phyloP scores from a whole-genome alignment of 1,284 basidiomycete genomes.

The Ganoderma multipileum region DNA sequence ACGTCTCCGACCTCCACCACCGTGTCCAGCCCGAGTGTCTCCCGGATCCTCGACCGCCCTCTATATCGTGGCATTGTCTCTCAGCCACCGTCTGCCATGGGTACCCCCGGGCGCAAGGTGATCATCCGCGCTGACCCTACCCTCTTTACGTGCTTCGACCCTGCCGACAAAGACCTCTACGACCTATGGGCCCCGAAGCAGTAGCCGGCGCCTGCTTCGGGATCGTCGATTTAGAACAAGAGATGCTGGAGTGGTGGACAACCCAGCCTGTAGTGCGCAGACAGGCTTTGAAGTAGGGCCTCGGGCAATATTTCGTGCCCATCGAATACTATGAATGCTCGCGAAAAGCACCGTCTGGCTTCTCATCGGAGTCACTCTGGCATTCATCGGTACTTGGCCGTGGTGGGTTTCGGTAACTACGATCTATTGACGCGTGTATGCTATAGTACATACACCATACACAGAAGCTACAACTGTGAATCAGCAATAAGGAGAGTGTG shows the following conservation, averaged over 20 bases:
- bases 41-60: slow-evolving; percentile 25
- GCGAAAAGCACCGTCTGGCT: neutral
- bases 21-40: slow-evolving; percentile 25
- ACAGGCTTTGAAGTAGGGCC: neutral
- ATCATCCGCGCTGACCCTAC: slow-evolving; percentile 67
- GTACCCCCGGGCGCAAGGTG: slow-evolving; percentile 46
- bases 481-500: slow-evolving; percentile 1
- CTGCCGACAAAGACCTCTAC: slow-evolving; percentile 74
- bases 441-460: slow-evolving; percentile 11
- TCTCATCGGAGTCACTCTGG: neutral
- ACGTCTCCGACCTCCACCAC: slow-evolving; percentile 34
- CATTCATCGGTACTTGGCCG: neutral
- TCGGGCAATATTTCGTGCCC: neutral
- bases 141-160: slow-evolving; percentile 74
- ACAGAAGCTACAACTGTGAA: slow-evolving; percentile 3
- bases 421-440: slow-evolving; percentile 4
- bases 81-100: slow-evolving; percentile 34
- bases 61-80: slow-evolving; percentile 22
- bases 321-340: neutral
- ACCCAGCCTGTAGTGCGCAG: neutral
- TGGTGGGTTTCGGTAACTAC: neutral
- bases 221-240: neutral
- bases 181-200: slow-evolving; percentile 70
- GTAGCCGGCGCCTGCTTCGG: slow-evolving; percentile 25
- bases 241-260: neutral